Evolutionary conservation across 1,139 yeast genomes (phyloP).

Genomic region (Magnusiomyces paraingens): DNA sequence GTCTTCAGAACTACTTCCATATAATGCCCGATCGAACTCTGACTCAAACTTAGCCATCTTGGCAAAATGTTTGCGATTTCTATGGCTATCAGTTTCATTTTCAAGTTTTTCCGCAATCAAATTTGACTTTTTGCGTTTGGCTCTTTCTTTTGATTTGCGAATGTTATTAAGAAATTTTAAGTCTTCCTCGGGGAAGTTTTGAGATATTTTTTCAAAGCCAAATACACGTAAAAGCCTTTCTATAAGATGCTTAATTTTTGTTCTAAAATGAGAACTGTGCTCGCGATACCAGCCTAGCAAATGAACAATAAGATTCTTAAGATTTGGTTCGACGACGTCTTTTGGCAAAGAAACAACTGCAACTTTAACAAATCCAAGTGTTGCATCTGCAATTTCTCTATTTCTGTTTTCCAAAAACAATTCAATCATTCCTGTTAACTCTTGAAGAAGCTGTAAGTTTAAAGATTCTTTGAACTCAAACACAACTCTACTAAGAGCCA

Average conservation of each 20-base stretch:
- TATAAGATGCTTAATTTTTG: constrained; percentile 84
- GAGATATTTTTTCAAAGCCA: constrained; percentile 74
- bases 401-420: constrained; percentile 84
- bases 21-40: constrained; percentile 77
- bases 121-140: constrained; percentile 54
- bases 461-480: constrained; percentile 72
- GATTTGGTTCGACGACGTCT: constrained; percentile 62
- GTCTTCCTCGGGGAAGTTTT: constrained; percentile 84
- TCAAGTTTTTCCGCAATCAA: constrained; percentile 35
- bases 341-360: constrained; percentile 81
- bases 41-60: constrained; percentile 48
- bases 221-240: constrained; percentile 87
- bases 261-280: constrained; percentile 89
- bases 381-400: constrained; percentile 88
- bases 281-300: constrained; percentile 92
- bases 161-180: constrained; percentile 75
- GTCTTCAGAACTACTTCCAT: constrained; percentile 37
- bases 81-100: constrained; percentile 12
- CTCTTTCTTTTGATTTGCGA: constrained; percentile 77
- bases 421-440: constrained; percentile 82
- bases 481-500: constrained; percentile 79
- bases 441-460: constrained; percentile 55
- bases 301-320: constrained; percentile 59
- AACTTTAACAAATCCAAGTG: constrained; percentile 91
- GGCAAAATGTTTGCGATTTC: constrained; percentile 15